A percentile compares a stretch with the other conserved stretches of the same genome.
These are phyloP conservation scores for Boletus sensibilis DNA, from an alignment of 768 basidiomycete genomes.

Conservation along the genomic window DNA sequence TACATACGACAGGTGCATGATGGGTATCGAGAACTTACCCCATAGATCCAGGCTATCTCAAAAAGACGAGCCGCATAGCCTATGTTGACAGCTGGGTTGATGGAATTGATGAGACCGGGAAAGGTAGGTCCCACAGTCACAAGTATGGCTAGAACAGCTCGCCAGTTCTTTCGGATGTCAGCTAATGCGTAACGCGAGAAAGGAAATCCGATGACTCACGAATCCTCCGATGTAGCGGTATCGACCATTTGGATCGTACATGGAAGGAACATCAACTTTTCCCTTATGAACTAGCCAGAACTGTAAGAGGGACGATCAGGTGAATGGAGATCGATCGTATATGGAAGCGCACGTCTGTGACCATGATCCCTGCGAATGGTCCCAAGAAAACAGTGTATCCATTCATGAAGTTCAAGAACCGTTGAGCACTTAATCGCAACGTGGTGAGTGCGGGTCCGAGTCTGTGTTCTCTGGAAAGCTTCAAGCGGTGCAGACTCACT, in stretches of 20 bases:
- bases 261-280: constrained; percentile 76
- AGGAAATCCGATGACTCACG: constrained; percentile 42
- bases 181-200: not conserved
- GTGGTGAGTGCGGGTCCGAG: not conserved
- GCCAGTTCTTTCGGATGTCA: constrained; percentile 64
- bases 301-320: constrained; percentile 32
- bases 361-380: constrained; percentile 78
- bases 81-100: constrained; percentile 63
- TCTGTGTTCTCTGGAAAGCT: not conserved
- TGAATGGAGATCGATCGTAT: not conserved
- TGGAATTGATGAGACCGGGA: constrained; percentile 74
- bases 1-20: not conserved
- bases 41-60: constrained; percentile 75
- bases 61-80: constrained; percentile 58
- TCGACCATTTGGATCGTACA: constrained; percentile 77
- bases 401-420: constrained; percentile 77
- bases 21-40: constrained; percentile 43
- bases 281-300: constrained; percentile 77
- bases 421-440: constrained; percentile 43
- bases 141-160: constrained; percentile 68
- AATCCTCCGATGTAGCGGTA: constrained; percentile 78
- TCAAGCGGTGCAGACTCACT: constrained; percentile 17
- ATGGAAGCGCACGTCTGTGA: constrained; percentile 47
- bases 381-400: constrained; percentile 87
- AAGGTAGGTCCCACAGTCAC: constrained; percentile 68